Conservation (phyloP, 768 basidiomycete species). For the Trametes cinnabarina region DNA sequence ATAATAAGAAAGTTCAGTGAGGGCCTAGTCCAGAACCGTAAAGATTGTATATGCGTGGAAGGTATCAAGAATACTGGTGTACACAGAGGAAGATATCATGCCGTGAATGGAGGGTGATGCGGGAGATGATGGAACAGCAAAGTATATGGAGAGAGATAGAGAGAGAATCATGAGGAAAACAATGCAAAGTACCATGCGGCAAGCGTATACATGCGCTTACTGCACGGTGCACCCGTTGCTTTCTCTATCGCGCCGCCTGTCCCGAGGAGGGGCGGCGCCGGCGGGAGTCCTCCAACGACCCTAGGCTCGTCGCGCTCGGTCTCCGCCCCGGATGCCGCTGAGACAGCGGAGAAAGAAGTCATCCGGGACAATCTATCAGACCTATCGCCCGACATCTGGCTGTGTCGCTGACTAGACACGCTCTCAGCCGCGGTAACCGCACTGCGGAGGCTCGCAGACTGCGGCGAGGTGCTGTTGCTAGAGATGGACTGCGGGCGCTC, state of each 20-base stretch:
- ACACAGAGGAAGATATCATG: conserved; percentile 18
- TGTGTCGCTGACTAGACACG: conserved; percentile 34
- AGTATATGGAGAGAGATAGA: neutral
- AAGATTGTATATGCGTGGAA: conserved; percentile 15
- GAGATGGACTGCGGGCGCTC: conserved; percentile 59
- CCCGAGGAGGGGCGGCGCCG: conserved; percentile 30
- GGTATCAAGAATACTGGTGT: conserved; percentile 19
- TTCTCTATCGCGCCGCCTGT: conserved; percentile 35
- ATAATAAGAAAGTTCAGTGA: conserved; percentile 20
- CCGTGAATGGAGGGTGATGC: conserved; percentile 16
- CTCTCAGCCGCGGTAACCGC: conserved; percentile 51
- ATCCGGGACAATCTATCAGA: conserved; percentile 35
- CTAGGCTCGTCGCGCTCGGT: conserved; percentile 27
- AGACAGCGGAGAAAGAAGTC: conserved; percentile 34
- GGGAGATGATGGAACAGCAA: neutral
- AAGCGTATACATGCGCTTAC: conserved; percentile 22
- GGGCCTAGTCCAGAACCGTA: conserved; percentile 16
- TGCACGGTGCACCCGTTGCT: conserved; percentile 48
- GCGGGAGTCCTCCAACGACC: conserved; percentile 39
- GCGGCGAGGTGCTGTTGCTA: conserved; percentile 56
- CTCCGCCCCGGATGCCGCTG: conserved; percentile 25
- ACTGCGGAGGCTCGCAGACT: conserved; percentile 55
- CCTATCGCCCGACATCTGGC: conserved; percentile 26
- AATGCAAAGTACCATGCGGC: neutral
- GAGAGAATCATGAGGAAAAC: neutral